Base-by-base conservation (phyloP, 257 asterid species). In the Jasminum sambac region DNA sequence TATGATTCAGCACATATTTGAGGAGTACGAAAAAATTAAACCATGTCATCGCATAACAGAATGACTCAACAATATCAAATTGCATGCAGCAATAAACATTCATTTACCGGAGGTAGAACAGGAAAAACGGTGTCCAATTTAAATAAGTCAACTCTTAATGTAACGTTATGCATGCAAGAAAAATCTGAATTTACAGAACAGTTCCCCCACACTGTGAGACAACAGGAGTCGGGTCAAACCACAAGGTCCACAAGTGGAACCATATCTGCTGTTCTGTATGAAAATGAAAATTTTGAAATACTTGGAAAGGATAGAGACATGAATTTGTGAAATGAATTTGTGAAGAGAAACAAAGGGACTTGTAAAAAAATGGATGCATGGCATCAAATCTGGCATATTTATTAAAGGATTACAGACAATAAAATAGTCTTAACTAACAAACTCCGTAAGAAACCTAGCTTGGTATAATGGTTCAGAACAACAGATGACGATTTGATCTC, bases 121-220 rank as follows among this genome's bases (percentile, higher is more conserved):
- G 11, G 2, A n/a, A 50, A 50, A 50, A 17, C 25, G 19, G 17
- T 50, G 25, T 50, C 59, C 59, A 50, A 37, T 17, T 36, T 42
- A 61, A 63, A 37, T 46, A 44, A 67, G 71, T 66, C 0, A 39
- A 58, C 58, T 26, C 55, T 42, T 44, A n/a, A 73, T 14, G 37
- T 38, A 46, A 30, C 23, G 64, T 44, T 67, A 62, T 57, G 65
- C 7, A 17, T 19, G 59, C 24, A 50, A 63, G 36, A 48, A 67
- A 59, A 34, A 50, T n/a, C 19, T n/a, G 59, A 50, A 50, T n/a
- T 46, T 4, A 17, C 59, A 17, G 19, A 48, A 11, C 4, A 16
- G 25, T 50, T n/a, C 59, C 25, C 19, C 59, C n/a, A 21, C n/a
- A n/a, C 59, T 11, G 8, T 2, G 25, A 50, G 59, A 50, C 3